Evolutionary conservation across 2,329 filamentous ascomycete genomes (phyloP).

Genomic region (Amphichorda felina): DNA sequence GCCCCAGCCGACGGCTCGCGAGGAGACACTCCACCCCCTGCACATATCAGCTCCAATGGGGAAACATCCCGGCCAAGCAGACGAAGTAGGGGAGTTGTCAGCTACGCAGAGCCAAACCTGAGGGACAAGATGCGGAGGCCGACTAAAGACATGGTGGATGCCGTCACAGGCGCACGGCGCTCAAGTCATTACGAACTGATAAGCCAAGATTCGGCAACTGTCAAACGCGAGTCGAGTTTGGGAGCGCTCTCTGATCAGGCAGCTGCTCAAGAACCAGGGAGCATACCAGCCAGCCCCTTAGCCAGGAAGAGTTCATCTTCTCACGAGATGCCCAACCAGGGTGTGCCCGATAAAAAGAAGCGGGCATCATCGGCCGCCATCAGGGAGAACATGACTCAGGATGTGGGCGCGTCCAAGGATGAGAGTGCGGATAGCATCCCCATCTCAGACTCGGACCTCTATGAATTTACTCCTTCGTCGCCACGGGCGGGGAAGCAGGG

Average conservation of each 20-base stretch:
- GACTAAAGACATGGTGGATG: slow-evolving; percentile 64
- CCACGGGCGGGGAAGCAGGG: slow-evolving; percentile 21
- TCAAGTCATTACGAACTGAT: slow-evolving; percentile 21
- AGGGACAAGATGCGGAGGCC: slow-evolving; percentile 76
- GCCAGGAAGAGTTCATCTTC: slow-evolving; percentile 21
- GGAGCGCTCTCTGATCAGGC: slow-evolving; percentile 16
- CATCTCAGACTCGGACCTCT: slow-evolving; percentile 31
- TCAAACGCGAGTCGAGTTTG: slow-evolving; percentile 20
- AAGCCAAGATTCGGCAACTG: slow-evolving; percentile 11
- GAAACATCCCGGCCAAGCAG: slow-evolving; percentile 54
- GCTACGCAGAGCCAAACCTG: slow-evolving; percentile 73
- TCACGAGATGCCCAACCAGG: slow-evolving; percentile 16
- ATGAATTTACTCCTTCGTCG: slow-evolving; percentile 41
- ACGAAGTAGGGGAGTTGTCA: slow-evolving; percentile 55
- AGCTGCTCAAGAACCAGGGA: slow-evolving; percentile 8
- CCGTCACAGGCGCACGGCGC: slow-evolving; percentile 44
- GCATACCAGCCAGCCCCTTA: slow-evolving; percentile 25
- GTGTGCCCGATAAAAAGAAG: slow-evolving; percentile 26
- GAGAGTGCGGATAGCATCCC: slow-evolving; percentile 7
- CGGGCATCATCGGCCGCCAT: slow-evolving; percentile 19
- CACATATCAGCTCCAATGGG: slow-evolving; percentile 40
- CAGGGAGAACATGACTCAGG: slow-evolving; percentile 6
- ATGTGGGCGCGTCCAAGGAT: slow-evolving; percentile 7
- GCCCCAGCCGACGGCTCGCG: slow-evolving; percentile 16
- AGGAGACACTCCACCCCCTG: slow-evolving; percentile 47